A percentile compares a stretch with the other conserved stretches of the same genome.
Conservation (phyloP, 257 asterid genomes). For the Fraxinus anomala region DNA sequence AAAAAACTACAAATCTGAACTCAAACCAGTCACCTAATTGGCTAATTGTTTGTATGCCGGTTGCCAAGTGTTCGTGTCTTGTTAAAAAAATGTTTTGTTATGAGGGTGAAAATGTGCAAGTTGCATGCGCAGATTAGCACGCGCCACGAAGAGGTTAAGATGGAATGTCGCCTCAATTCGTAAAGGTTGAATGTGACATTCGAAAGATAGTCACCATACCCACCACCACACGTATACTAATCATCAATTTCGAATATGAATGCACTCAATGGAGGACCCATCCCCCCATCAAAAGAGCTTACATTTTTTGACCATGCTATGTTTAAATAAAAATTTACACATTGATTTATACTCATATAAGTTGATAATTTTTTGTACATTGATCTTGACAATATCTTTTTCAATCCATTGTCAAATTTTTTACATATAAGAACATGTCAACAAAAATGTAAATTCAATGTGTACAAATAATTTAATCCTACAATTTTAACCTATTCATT, state of each 20-base stretch:
- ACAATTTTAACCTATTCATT: neutral
- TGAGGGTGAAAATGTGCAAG: neutral
- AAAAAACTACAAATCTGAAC: too few species aligned
- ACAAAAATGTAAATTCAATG: too few species aligned
- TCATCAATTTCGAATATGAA: constrained; percentile 20
- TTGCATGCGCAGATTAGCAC: constrained; percentile 2
- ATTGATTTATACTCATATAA: too few species aligned
- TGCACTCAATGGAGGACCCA: constrained; percentile 6
- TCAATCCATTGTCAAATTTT: too few species aligned
- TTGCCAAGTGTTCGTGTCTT: too few species aligned
- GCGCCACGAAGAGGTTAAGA: neutral
- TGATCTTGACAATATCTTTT: too few species aligned
- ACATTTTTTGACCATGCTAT: neutral
- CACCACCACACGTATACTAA: constrained; percentile 37
- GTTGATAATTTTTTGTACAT: too few species aligned
- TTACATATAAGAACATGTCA: too few species aligned
- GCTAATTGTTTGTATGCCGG: too few species aligned
- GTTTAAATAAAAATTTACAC: too few species aligned
- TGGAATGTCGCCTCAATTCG: constrained; percentile 17
- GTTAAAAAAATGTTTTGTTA: too few species aligned
- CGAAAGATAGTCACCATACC: constrained; percentile 17
- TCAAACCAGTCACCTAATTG: too few species aligned
- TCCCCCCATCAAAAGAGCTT: neutral
- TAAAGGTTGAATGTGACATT: constrained; percentile 42
- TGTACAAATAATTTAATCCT: neutral